Evolutionary conservation across 345 rosid genomes (phyloP).

Genomic region (Anacardium occidentale): DNA sequence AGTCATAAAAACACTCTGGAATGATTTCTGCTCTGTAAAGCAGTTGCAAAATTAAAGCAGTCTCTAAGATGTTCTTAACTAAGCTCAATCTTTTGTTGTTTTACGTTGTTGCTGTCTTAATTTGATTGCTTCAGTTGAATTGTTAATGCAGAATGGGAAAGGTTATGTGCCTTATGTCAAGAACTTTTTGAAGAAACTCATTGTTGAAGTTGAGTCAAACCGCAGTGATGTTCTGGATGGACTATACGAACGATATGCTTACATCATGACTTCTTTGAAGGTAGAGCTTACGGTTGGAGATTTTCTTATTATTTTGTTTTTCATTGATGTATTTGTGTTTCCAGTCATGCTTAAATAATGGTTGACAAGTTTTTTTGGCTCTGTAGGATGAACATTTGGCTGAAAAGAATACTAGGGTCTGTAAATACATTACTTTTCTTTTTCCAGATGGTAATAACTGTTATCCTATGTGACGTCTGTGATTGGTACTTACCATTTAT

Average conservation of each 20-base stretch:
- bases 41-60: neutral
- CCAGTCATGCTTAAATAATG: constrained; percentile 9
- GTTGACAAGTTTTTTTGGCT: constrained; percentile 6
- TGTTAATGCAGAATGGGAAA: constrained; percentile 40
- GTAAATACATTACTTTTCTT: constrained; percentile 69
- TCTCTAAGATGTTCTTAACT: neutral
- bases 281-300: constrained; percentile 29
- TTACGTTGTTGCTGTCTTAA: neutral
- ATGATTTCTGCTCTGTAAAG: neutral
- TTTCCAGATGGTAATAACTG: constrained; percentile 58
- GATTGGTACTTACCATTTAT: neutral
- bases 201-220: constrained; percentile 60
- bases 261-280: constrained; percentile 57
- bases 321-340: neutral
- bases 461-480: constrained; percentile 3
- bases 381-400: constrained; percentile 42
- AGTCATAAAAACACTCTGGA: neutral
- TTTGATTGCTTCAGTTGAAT: constrained; percentile 16
- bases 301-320: neutral
- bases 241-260: constrained; percentile 57
- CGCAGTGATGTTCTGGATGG: constrained; percentile 55
- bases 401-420: constrained; percentile 46
- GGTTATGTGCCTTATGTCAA: constrained; percentile 50
- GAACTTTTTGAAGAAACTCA: constrained; percentile 68
- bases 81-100: neutral